phyloP scores from a whole-genome alignment of 2,329 filamentous ascomycete species.

The Colletotrichum scovillei region DNA sequence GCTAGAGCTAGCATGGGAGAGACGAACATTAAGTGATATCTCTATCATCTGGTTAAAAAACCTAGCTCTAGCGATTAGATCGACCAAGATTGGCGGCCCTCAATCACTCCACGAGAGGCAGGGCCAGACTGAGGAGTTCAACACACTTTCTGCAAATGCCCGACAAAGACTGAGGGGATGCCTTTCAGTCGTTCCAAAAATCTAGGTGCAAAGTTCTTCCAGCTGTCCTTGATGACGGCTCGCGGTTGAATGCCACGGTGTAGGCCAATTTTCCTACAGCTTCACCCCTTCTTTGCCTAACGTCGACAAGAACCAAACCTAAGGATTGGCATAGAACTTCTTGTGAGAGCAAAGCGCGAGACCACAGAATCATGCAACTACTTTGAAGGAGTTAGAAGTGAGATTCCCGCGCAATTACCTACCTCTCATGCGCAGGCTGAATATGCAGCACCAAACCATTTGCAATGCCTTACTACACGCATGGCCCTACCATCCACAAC shows the following conservation, averaged over 20 bases:
- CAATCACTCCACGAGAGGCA: no score
- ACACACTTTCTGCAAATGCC: neutral
- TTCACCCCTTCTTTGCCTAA: no score
- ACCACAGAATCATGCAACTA: neutral
- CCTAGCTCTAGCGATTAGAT: neutral
- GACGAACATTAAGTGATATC: neutral
- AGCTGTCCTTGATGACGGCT: neutral
- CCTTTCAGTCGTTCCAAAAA: no score
- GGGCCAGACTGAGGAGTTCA: neutral
- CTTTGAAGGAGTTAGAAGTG: neutral
- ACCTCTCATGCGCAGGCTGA: neutral
- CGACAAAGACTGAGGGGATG: neutral
- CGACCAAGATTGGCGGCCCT: no score
- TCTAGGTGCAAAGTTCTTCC: no score
- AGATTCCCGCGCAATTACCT: neutral
- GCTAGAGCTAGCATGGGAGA: neutral
- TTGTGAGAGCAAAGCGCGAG: neutral
- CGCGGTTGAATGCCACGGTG: no score
- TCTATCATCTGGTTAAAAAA: neutral
- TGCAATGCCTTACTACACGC: neutral
- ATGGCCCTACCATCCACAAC: neutral
- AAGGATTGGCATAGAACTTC: accelerated
- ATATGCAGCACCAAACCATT: neutral
- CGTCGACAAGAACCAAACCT: neutral
- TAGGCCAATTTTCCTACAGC: no score